Evolutionary conservation across 1,284 basidiomycete genomes (phyloP).

Genomic region (Rhodotorula mucilaginosa): DNA sequence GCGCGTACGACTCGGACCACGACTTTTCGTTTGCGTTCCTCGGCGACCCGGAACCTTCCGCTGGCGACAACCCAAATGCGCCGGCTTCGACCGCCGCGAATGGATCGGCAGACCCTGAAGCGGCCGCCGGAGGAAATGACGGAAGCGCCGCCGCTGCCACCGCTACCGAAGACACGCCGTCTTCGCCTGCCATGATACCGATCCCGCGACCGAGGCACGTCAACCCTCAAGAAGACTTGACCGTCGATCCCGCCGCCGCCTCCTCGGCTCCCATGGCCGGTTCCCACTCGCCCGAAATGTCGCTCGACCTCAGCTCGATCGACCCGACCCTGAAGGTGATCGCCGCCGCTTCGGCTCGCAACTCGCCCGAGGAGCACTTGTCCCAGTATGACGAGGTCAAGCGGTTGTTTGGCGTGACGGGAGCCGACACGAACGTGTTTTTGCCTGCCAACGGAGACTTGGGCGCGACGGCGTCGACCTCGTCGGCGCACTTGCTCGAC

Average conservation of each 20-base stretch:
- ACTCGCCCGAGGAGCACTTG: neutral
- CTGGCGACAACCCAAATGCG: neutral
- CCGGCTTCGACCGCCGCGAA: neutral
- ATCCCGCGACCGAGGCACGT: neutral
- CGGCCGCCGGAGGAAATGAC: neutral
- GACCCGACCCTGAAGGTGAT: slow-evolving; percentile 14
- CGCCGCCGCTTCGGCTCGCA: slow-evolving; percentile 1
- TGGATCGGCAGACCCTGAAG: neutral
- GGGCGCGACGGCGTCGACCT: neutral
- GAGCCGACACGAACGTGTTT: neutral
- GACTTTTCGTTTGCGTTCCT: slow-evolving; percentile 20
- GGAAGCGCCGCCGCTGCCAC: neutral
- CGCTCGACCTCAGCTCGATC: slow-evolving; percentile 7
- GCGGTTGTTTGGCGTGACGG: slow-evolving; percentile 11
- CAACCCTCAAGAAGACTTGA: neutral
- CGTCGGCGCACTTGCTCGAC: neutral
- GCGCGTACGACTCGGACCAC: slow-evolving; percentile 12
- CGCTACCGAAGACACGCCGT: neutral
- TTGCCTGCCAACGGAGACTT: neutral
- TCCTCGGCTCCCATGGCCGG: neutral
- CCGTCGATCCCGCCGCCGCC: neutral
- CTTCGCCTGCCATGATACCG: neutral
- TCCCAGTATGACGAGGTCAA: slow-evolving; percentile 16
- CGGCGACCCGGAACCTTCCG: slow-evolving; percentile 3
- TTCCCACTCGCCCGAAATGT: neutral